Base-by-base conservation (phyloP, 83 land plant genomes). In the Picea abies region DNA sequence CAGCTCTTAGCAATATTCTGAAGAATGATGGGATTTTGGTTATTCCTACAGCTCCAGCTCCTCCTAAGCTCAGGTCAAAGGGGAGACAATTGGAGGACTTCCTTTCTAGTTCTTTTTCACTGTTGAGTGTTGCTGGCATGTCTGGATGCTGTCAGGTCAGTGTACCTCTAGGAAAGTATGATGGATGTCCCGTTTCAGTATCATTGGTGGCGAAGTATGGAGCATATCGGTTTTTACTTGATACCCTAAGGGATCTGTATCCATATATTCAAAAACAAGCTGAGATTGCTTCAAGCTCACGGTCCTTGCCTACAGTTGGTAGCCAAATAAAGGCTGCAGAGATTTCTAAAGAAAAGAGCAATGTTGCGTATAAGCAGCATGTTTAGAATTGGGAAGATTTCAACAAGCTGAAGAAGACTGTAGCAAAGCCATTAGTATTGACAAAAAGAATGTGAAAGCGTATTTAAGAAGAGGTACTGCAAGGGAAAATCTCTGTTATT, bases 361-460 rank as follows among this genome's bases (percentile, higher is more conserved):
- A 95, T 90, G 93, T 92, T 77, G 98, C 99, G 41, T 97, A 85
- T 84, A 97, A 92, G 84, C 94, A 68, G 96, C 99, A 69, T 93
- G 92, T 83, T 85, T 97, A 78, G 94, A 90, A 64, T 82, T 97
- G 77, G 90, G 92, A 85, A 95, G 96, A 86, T 97, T 97, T n/a
- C n/a, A n/a, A n/a, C n/a, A n/a, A n/a, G n/a, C n/a, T n/a, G n/a
- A n/a, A n/a, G n/a, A n/a, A 19, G 99, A 97, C 84, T 97, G 98
- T 85, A 92, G 81, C 23, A 85, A 86, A 72, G 94, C 98, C 35
- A 90, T 97, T 78, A 86, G 76, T 1, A 82, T 95, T 63, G 96
- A 97, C 80, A 97, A 93, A 90, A 95, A 94, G 99, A 95, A 92
- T 90, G 93, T 95, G 20, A 96, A 96, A 84, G 92, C 98, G 3